Base-by-base conservation (phyloP, 352 stramenopile species). In the Elongisporangium prolatum region DNA sequence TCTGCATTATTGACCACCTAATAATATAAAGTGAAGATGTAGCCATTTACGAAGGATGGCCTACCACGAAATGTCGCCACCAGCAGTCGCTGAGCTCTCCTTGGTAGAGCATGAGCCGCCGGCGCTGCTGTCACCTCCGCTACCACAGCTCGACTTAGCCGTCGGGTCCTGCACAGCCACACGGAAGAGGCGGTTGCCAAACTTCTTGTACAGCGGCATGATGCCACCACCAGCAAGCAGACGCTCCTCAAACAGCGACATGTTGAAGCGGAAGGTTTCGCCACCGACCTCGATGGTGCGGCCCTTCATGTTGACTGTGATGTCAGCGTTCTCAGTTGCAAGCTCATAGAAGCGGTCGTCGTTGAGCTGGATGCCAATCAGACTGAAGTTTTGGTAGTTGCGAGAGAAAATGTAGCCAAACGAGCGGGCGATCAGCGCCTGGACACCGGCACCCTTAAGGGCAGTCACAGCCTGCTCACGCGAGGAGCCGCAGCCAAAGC, bases 351-450 rank as follows among this genome's bases (percentile, higher is more conserved):
- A 95, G 21, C 65, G 71, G 58, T 93, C 83, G 64, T 95, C 77
- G 38, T 81, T 68, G 0, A 95, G 67, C 61, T 86, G 77, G 55
- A 95, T 95, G 54, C 85, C 85, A 44, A 95, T 65, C 20, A 95
- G 67, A 51, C 77, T 88, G 59, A 92, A 92, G 60, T 93, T 95
- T 71, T 91, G 85, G 64, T 92, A 89, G 69, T 95, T 95, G 51
- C 86, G 86, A 44, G 80, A 89, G 58, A 92, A 95, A 50, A 93
- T 95, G 75, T 95, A 93, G 20, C 80, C 82, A 48, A 93, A 95
- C 60, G 86, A 95, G 49, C 80, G 77, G 56, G 84, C 84, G 49
- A 95, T 93, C 64, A 95, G 64, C 50, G 82, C 86, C 59, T 93
- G 67, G 20, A 95, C 82, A 28, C 86, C 86, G 2, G 80, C 84